These are phyloP conservation scores for Rhizopus microsporus DNA, from an alignment of 371 early-diverging fungal species.

Conservation along the genomic window DNA sequence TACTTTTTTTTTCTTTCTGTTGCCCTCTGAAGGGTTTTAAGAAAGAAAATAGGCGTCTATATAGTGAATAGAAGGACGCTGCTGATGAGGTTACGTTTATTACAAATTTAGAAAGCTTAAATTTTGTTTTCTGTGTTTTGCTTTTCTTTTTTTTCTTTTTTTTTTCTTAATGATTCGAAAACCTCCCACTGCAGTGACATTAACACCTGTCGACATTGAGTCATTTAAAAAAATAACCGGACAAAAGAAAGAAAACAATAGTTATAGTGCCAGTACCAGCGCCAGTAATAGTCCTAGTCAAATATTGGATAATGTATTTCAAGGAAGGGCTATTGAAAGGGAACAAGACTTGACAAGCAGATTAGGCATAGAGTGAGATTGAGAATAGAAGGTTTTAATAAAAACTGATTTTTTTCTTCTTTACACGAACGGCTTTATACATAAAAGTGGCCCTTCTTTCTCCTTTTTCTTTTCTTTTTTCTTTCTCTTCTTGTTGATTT, in stretches of 20 bases:
- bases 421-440: constrained; percentile 4
- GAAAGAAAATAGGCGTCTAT: no score
- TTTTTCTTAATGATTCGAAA: constrained; percentile 14
- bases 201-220: constrained; percentile 15
- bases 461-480: background rate
- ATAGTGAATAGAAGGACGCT: no score
- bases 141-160: constrained; percentile 1
- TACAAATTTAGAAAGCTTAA: no score
- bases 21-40: no score
- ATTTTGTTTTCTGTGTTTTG: no score
- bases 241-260: background rate
- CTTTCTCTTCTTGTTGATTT: constrained; percentile 4
- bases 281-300: background rate
- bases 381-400: constrained; percentile 13
- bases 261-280: background rate
- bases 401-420: background rate
- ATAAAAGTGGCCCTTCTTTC: background rate
- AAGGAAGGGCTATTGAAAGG: background rate
- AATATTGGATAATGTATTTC: constrained; percentile 11
- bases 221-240: constrained; percentile 8
- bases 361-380: constrained; percentile 6
- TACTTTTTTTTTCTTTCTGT: no score
- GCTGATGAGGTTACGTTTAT: no score
- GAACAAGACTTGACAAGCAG: background rate
- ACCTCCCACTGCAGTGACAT: constrained; percentile 13